Conservation (phyloP, 1,139 yeast species). For the Spathaspora sp. region DNA sequence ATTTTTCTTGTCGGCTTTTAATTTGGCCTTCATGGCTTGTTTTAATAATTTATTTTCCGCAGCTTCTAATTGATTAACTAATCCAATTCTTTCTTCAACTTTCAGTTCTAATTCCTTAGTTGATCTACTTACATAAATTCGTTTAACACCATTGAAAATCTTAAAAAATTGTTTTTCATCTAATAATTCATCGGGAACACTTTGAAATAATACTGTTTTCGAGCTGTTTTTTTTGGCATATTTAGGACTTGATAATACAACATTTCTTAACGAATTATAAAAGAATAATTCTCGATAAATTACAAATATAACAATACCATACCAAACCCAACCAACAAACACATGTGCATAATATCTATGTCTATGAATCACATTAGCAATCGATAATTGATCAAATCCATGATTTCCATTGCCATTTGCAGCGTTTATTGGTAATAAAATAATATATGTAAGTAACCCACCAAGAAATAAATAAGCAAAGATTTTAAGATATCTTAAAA, state of each 20-base stretch:
- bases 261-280: slow-evolving; percentile 78
- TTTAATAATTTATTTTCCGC: slow-evolving; percentile 64
- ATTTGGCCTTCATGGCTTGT: slow-evolving; percentile 59
- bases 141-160: slow-evolving; percentile 67
- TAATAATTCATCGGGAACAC: slow-evolving; percentile 69
- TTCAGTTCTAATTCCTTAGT: slow-evolving; percentile 56
- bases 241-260: slow-evolving; percentile 76
- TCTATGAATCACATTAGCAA: slow-evolving; percentile 60
- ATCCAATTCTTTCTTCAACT: slow-evolving; percentile 59
- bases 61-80: slow-evolving; percentile 65
- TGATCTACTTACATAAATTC: slow-evolving; percentile 75
- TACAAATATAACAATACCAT: slow-evolving; percentile 66
- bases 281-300: slow-evolving; percentile 81
- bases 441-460: slow-evolving; percentile 48
- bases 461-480: slow-evolving; percentile 43
- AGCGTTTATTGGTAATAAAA: slow-evolving; percentile 67
- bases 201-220: slow-evolving; percentile 76
- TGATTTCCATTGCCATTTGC: slow-evolving; percentile 51
- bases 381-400: slow-evolving; percentile 80
- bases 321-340: slow-evolving; percentile 75
- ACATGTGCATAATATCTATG: slow-evolving; percentile 84
- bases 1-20: slow-evolving; percentile 66
- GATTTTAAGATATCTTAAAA: slow-evolving; percentile 54
- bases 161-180: slow-evolving; percentile 61
- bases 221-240: slow-evolving; percentile 74